Percentiles rank a stretch among this genome's conserved stretches.
Evolutionary conservation across 164 flowering plant species (phyloP).

Genomic region (Sedum album): DNA sequence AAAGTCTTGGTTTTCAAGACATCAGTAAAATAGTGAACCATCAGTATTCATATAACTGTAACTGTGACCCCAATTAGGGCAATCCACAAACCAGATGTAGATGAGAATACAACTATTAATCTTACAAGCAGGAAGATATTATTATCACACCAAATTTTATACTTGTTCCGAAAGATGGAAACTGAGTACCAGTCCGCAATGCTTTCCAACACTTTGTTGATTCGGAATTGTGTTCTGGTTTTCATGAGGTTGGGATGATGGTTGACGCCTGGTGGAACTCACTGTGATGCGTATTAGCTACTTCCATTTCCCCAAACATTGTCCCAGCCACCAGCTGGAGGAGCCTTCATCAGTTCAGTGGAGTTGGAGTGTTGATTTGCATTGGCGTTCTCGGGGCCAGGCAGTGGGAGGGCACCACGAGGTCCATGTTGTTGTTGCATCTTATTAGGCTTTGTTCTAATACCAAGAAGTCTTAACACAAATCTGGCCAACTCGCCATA

Average conservation of each 20-base stretch:
- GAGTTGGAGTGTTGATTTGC: slow-evolving; percentile 25
- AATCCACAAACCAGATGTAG: too few species aligned
- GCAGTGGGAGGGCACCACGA: background rate
- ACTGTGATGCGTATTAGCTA: background rate
- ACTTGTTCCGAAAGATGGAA: background rate
- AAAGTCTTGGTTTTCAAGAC: too few species aligned
- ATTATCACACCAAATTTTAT: background rate
- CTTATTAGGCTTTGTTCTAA: background rate
- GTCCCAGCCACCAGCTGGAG: slow-evolving; percentile 40
- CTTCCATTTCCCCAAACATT: slow-evolving; percentile 14
- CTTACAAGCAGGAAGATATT: too few species aligned
- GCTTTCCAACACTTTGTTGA: background rate
- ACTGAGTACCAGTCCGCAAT: background rate
- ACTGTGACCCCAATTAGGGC: too few species aligned
- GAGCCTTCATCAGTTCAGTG: slow-evolving; percentile 45
- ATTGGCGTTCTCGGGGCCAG: background rate
- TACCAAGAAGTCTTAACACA: background rate
- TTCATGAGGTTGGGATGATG: background rate
- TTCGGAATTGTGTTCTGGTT: background rate
- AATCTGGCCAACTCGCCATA: background rate
- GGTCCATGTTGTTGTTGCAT: background rate
- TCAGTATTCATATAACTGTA: too few species aligned
- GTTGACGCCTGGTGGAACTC: background rate
- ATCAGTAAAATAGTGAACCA: too few species aligned
- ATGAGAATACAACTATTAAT: too few species aligned